A percentile compares a stretch with the other conserved stretches of the same genome.
Evolutionary conservation across 192 early-diverging fungal species (phyloP).

Genomic region (Chytriomyces confervae): DNA sequence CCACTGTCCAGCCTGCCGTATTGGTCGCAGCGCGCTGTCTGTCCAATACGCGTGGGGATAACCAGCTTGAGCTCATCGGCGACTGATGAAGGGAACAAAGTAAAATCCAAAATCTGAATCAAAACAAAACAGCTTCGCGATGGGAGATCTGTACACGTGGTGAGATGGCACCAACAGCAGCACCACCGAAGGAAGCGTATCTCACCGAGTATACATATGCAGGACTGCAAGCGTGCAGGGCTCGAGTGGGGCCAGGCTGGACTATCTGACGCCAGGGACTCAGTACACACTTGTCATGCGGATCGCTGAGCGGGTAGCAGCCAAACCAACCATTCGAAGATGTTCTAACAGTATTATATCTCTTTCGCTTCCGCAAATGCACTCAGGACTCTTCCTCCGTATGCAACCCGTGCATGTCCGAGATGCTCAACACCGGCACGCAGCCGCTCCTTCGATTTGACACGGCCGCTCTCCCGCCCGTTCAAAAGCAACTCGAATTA

Average conservation of each 20-base stretch:
- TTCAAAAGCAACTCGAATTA: background rate
- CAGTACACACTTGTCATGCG: background rate
- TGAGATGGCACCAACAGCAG: too few species aligned
- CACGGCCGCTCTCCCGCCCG: background rate
- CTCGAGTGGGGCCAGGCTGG: background rate
- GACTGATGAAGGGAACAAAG: too few species aligned
- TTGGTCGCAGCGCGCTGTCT: too few species aligned
- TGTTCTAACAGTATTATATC: background rate
- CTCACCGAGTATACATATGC: too few species aligned
- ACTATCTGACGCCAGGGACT: background rate
- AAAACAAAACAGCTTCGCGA: too few species aligned
- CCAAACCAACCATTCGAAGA: background rate
- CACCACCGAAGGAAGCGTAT: too few species aligned
- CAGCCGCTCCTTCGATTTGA: background rate
- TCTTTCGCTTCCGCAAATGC: background rate
- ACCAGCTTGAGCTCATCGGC: too few species aligned
- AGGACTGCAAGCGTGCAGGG: too few species aligned
- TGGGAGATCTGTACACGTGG: too few species aligned
- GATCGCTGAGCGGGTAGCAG: background rate
- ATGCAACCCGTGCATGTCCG: background rate
- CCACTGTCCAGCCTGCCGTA: too few species aligned
- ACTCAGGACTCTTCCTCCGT: background rate
- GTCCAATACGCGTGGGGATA: too few species aligned
- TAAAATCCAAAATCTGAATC: too few species aligned
- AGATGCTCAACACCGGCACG: background rate